Base-by-base conservation (phyloP, 805 yeast species). In the Teunomyces panamensis region DNA sequence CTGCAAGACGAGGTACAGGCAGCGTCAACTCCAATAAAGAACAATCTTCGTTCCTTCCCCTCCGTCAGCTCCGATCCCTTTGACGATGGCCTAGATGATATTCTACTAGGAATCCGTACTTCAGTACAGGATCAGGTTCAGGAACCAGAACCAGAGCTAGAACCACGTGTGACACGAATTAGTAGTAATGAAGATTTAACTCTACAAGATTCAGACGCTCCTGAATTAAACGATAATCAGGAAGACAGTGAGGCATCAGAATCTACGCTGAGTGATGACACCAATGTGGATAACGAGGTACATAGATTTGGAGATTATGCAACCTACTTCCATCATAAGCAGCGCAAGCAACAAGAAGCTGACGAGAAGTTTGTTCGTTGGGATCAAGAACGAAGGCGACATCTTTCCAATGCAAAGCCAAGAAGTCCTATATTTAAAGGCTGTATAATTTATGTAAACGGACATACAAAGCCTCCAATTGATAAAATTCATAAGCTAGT, bases 381-480 rank as follows among this genome's bases (percentile, higher is more conserved):
- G 80, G 78, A 80, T 29, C 53, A 56, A 24, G 60, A 72, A 39
- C 63, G 80, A 14, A 62, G 63, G 5, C 47, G 42, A 2, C 54
- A 51, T 3, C 47, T 48, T 17, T 45, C 39, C 7, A 39, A 46
- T 32, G 44, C 39, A 14, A 10, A 32, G 64, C 39, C 45, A 9
- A 49, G 47, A 13, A 59, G 55, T 9, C 63, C 59, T 2, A 69
- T 91, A 1, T 90, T 92, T 59, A 57, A 68, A 32, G 81, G 77
- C 1, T 87, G 91, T 60, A 65, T 72, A 1, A 74, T 92, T 4
- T 83, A 86, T 62, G 89, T 92, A n/a, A 91, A 90, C 58, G 99
- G 99, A 0, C 82, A 86, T 57, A 92, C 98, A 0, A 68, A 67
- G 2, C 98, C 98, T 0, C 81, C 91, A n/a, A 77, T 89, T 11